Percentiles rank a stretch among this genome's conserved stretches.
phyloP scores from a whole-genome alignment of 495 filamentous ascomycete species.

The Lindgomyces ingoldianus region DNA sequence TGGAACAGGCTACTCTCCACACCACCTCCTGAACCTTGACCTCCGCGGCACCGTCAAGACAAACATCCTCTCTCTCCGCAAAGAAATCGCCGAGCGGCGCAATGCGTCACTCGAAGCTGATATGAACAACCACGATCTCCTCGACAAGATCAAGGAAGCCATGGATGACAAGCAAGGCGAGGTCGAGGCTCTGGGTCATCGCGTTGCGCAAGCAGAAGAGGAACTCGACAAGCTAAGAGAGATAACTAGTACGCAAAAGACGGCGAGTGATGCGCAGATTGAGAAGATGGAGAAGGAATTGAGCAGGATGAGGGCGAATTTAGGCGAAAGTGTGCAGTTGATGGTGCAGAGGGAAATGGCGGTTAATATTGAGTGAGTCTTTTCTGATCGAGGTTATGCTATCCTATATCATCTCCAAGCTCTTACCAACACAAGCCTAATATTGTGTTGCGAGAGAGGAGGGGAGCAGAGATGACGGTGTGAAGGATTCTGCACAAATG shows the following conservation, averaged over 20 bases:
- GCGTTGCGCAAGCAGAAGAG: conserved; percentile 79
- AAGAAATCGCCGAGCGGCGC: conserved; percentile 84
- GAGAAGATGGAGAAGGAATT: conserved; percentile 98
- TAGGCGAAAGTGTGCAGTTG: conserved; percentile 85
- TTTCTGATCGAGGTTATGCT: too few species aligned
- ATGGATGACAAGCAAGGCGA: conserved; percentile 92
- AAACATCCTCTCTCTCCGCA: conserved; percentile 73
- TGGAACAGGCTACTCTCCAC: conserved; percentile 82
- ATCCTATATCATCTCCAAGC: too few species aligned
- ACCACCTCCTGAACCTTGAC: conserved; percentile 82
- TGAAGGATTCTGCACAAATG: not conserved
- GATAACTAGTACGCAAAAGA: conserved; percentile 80
- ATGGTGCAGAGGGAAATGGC: conserved; percentile 97
- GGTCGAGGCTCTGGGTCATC: conserved; percentile 86
- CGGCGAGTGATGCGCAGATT: conserved; percentile 85
- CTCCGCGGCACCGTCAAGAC: conserved; percentile 77
- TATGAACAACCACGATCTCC: conserved; percentile 84
- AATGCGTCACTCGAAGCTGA: conserved; percentile 80
- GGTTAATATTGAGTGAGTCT: conserved; percentile 83
- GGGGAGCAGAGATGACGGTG: too few species aligned
- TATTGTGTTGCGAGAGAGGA: too few species aligned
- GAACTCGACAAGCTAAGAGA: conserved; percentile 95
- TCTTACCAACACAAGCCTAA: too few species aligned
- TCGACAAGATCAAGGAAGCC: conserved; percentile 89
- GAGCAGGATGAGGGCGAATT: conserved; percentile 80